A percentile compares a stretch with the other conserved stretches of the same genome.
These are phyloP conservation scores for Podospora sp. DNA, from an alignment of 495 filamentous ascomycete species.

Conservation along the genomic window DNA sequence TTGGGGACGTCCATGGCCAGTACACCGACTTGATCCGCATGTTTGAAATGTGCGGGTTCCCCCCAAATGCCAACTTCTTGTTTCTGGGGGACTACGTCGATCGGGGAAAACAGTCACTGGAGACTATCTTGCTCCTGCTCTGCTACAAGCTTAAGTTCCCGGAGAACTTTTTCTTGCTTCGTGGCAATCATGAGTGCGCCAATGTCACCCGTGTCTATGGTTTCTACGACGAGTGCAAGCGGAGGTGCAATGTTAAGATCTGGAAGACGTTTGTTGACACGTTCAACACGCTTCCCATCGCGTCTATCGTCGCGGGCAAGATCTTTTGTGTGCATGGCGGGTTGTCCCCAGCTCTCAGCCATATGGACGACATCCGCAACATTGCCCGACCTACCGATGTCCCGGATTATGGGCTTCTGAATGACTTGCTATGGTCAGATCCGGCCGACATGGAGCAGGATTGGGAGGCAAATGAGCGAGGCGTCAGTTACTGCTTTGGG, in stretches of 20 bases:
- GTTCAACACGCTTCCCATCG: constrained; percentile 95
- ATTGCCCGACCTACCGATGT: constrained; percentile 97
- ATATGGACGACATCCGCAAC: constrained; percentile 98
- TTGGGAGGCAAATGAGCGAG: constrained; percentile 96
- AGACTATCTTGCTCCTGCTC: constrained; percentile 92
- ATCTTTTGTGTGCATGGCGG: constrained; percentile 99
- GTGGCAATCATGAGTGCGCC: constrained; percentile 97
- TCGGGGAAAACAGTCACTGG: constrained; percentile 93
- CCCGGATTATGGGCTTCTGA: constrained; percentile 93
- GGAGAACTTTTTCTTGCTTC: constrained; percentile 97
- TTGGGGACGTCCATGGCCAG: constrained; percentile 97
- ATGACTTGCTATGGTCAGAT: constrained; percentile 97
- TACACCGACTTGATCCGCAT: constrained; percentile 96
- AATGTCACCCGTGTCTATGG: constrained; percentile 98
- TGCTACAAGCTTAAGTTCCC: constrained; percentile 99
- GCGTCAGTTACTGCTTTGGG: constrained; percentile 98
- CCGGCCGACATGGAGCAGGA: constrained; percentile 97
- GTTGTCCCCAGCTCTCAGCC: constrained; percentile 84
- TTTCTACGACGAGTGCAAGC: constrained; percentile 99
- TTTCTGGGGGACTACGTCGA: constrained; percentile 99
- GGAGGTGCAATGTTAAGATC: constrained; percentile 95
- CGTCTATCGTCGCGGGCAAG: constrained; percentile 94
- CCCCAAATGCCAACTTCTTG: constrained; percentile 88
- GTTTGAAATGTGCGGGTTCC: constrained; percentile 99
- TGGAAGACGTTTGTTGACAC: constrained; percentile 99